Base-by-base conservation (phyloP, 148 eudicot genomes). In the Pharnaceum exiguum region DNA sequence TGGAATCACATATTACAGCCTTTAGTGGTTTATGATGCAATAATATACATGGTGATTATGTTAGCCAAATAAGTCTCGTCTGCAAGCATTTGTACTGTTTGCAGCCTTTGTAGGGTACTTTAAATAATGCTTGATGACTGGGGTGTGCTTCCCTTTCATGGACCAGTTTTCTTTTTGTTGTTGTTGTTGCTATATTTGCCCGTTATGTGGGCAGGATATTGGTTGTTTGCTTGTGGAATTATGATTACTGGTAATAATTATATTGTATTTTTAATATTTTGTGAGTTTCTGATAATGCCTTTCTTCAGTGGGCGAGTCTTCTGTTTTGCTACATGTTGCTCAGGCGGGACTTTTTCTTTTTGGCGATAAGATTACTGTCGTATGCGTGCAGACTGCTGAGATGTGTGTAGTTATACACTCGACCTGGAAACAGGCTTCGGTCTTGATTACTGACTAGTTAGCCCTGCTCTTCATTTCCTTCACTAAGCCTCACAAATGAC, bases 1-100 rank as follows among this genome's bases (percentile, higher is more conserved):
- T 67, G 57, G 46, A 59, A 47, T 51, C 35, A 44, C 40, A 13
- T 51, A 25, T 18, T 29, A 51, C 19, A 17, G 18, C 16, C 26
- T 43, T 40, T 13, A 45, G 5, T 63, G 33, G 12, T 52, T 42
- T 52, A 15, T 8, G 6, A 51, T 51, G 51, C 47, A n/a, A 40
- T 40, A 28, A 10, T 59, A 58, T 59, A 52, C 30, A 59, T 21
- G 1, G 42, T 43, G 50, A 44, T 63, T 51, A 31, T 54, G 24
- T 31, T 44, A 54, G 43, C 38, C 37, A 69, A 63, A 69, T 69
- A 69, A 69, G 55, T 28, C 62, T 6, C 12, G 22, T 63, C 47
- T 17, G 21, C 55, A 33, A 25, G 43, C 26, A 48, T 43, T 69
- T 24, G 24, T 47, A 12, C 19, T 43, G 7, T 44, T 54, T 39